phyloP scores from a whole-genome alignment of 1,284 basidiomycete species.

The Porodaedalea pini region DNA sequence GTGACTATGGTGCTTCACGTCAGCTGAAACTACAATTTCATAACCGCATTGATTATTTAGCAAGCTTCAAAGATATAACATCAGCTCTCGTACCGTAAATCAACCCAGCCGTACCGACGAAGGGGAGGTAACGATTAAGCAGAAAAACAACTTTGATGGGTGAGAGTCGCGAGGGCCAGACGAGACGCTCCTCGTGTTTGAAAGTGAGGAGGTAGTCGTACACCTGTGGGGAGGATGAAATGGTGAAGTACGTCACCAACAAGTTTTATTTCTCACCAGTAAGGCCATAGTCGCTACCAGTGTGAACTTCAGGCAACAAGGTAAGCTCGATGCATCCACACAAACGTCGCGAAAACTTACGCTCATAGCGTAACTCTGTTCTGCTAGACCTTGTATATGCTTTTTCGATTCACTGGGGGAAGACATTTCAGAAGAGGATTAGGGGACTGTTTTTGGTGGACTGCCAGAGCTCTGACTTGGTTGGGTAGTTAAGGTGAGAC shows the following conservation, averaged over 20 bases:
- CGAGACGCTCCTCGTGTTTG: not conserved
- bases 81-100: not conserved
- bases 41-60: not conserved
- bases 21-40: not conserved
- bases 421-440: too few species aligned
- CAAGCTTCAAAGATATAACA: not conserved
- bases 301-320: too few species aligned
- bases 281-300: not conserved
- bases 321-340: too few species aligned
- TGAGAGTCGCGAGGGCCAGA: conserved; percentile 8
- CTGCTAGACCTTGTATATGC: too few species aligned
- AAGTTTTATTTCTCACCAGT: not conserved
- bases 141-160: conserved; percentile 5
- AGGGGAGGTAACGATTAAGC: conserved; percentile 11
- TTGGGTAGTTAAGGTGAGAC: too few species aligned
- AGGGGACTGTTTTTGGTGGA: too few species aligned
- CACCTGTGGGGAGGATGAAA: not conserved
- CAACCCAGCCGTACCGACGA: not conserved
- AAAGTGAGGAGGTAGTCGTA: conserved; percentile 14
- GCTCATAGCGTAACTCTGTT: too few species aligned
- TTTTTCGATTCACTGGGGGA: too few species aligned
- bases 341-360: too few species aligned
- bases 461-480: too few species aligned
- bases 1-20: not conserved
- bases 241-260: not conserved